Conservation (phyloP, 805 yeast genomes). For the Debaryomyces castellii region DNA sequence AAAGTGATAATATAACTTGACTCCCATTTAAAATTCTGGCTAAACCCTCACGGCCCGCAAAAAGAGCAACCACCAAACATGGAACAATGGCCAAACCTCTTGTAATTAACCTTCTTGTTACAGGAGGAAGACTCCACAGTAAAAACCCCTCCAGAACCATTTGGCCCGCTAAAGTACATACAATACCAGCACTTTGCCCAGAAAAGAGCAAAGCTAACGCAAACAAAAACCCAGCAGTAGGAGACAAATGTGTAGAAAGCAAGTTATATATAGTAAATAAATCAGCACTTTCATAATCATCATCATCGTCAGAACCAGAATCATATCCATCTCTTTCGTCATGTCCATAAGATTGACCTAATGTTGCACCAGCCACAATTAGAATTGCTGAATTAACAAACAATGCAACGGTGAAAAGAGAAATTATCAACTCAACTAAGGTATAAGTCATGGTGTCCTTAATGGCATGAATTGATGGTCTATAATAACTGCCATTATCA, state of each 20-base stretch:
- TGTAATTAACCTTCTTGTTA: constrained; percentile 74
- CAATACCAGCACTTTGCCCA: constrained; percentile 95
- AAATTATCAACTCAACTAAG: constrained; percentile 77
- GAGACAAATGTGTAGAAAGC: constrained; percentile 67
- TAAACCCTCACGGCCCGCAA: constrained; percentile 81
- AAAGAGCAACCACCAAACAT: constrained; percentile 69
- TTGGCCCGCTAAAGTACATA: constrained; percentile 91
- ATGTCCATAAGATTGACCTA: constrained; percentile 35
- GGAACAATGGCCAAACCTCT: constrained; percentile 84
- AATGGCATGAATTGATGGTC: constrained; percentile 80
- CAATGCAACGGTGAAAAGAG: constrained; percentile 84
- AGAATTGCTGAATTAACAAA: constrained; percentile 89
- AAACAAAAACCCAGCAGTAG: constrained; percentile 84
- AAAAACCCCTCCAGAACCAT: constrained; percentile 91
- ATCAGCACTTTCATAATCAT: constrained; percentile 55
- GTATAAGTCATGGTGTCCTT: constrained; percentile 77
- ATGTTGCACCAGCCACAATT: constrained; percentile 88
- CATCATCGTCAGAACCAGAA: constrained; percentile 21
- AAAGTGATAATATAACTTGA: constrained; percentile 78
- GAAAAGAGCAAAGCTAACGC: constrained; percentile 85
- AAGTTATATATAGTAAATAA: constrained; percentile 76
- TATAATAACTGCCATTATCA: constrained; percentile 43
- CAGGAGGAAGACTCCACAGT: constrained; percentile 78
- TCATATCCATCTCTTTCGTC: constrained; percentile 10
- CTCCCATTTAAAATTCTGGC: constrained; percentile 71